Evolutionary conservation across 2,329 filamentous ascomycete genomes (phyloP).

Genomic region (Curvularia hawaiiensis): DNA sequence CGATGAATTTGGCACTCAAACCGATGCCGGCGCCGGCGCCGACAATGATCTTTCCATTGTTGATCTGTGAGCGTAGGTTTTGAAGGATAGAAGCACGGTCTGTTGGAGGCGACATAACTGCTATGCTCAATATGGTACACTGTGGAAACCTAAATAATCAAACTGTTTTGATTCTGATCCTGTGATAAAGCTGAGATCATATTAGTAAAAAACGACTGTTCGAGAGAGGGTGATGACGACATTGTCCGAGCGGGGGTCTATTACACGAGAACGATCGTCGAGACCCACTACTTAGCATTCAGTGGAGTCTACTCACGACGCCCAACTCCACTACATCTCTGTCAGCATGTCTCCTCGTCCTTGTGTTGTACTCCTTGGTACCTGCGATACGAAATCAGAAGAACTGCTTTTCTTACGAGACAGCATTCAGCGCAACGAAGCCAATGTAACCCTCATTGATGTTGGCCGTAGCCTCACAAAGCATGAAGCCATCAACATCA

Average conservation of each 20-base stretch:
- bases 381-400: slow-evolving; percentile 67
- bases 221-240: slow-evolving; percentile 17
- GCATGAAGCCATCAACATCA: slow-evolving; percentile 55
- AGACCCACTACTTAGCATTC: background rate
- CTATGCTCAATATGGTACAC: background rate
- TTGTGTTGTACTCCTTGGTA: slow-evolving; percentile 62
- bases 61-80: slow-evolving; percentile 59
- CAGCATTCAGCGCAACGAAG: slow-evolving; percentile 47
- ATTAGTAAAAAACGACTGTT: background rate
- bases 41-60: slow-evolving; percentile 63
- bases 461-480: slow-evolving; percentile 56
- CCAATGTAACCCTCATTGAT: slow-evolving; percentile 58
- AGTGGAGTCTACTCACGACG: background rate
- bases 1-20: slow-evolving; percentile 72
- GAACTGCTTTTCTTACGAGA: slow-evolving; percentile 62
- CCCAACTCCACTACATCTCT: background rate
- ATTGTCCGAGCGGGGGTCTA: slow-evolving; percentile 7
- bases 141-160: background rate
- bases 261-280: background rate
- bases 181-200: background rate
- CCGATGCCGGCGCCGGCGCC: slow-evolving; percentile 74
- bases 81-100: slow-evolving; percentile 61
- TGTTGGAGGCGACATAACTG: slow-evolving; percentile 61
- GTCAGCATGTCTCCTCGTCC: slow-evolving; percentile 15
- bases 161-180: background rate